Evolutionary conservation across 2,329 filamentous ascomycete species (phyloP), one percentile per base, ranked within the genome.

Genomic region (Arthrobotrys sinensis): DNA sequence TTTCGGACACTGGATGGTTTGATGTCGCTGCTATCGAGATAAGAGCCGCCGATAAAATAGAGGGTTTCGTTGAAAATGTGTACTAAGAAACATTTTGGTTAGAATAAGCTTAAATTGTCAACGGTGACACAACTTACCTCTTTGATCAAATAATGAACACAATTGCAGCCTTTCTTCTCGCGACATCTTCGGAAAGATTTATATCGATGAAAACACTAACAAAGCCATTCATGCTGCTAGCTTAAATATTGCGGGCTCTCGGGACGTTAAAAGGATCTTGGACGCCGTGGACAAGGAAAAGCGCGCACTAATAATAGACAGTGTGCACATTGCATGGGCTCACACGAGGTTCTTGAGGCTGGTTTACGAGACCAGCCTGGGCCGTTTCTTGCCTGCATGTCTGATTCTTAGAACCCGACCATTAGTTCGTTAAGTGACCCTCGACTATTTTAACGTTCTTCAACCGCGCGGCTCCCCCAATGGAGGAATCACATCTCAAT

Each of bases 41-140:
- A 70, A 28, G 52, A 60, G 24, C 66, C 66, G 28, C 66, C 60
- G 12, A 55, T 46, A 14, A 70, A 63, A 19, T 70, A 70, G 4
- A 70, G 43, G 3, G 66, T 70, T 28, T 70, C 66, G 52, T 70
- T 70, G 38, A 70, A n/a, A 11, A 70, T 63, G 3, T 55, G 40
- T 1, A 63, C 66, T 70, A 8, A 4, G 8, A 62, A 28, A 34
- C 6, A 21, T 16, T 19, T 48, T 46, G 8, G 21, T 46, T 12
- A 21, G 28, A 50, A 46, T 32, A 43, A 43, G 11, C 45, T 34
- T 21, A 40, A 63, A 45, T 45, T 36, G 32, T 16, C 19, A 43
- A 52, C 5, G 10, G 5, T 5, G 5, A 3, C 16, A 21, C 8
- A 48, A 36, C 43, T 28, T 63, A 70, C 66, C 66, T 63, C 66